These are phyloP conservation scores for Sungouiella thailandica DNA, from an alignment of 805 yeast genomes.

Conservation along the genomic window DNA sequence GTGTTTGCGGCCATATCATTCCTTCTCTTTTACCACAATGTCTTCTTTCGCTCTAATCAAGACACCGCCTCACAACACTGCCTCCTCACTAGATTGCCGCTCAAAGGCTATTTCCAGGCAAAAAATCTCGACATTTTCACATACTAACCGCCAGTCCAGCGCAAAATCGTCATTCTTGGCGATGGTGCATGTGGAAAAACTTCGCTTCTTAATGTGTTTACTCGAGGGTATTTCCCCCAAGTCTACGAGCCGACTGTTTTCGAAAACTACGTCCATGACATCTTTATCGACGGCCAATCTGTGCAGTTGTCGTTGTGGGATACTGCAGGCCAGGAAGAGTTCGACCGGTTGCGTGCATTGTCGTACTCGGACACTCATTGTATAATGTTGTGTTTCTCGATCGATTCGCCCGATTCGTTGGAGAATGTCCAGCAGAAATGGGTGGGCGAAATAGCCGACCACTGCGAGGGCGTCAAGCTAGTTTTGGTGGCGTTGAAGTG, in stretches of 20 bases:
- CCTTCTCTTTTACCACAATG: too few relatives aligned
- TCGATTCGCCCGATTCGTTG: conserved; percentile 29
- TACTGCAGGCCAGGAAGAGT: conserved; percentile 27
- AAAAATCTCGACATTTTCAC: too few relatives aligned
- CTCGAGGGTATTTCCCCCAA: conserved; percentile 28
- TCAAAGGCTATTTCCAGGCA: too few relatives aligned
- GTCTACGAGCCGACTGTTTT: conserved; percentile 54
- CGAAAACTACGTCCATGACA: conserved; percentile 97
- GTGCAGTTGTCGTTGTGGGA: conserved; percentile 49
- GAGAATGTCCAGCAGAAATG: conserved; percentile 34
- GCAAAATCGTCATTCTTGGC: conserved; percentile 28
- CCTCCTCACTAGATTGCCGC: too few relatives aligned
- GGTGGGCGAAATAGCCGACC: conserved; percentile 37
- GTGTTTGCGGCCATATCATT: too few relatives aligned
- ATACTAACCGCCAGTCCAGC: conserved; percentile 19
- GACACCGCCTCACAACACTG: too few relatives aligned
- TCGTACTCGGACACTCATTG: conserved; percentile 36
- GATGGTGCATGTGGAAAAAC: conserved; percentile 31
- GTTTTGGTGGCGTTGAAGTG: conserved; percentile 34
- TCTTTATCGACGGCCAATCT: conserved; percentile 51
- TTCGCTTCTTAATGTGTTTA: conserved; percentile 27
- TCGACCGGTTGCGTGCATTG: conserved; percentile 39
- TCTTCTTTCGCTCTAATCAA: too few relatives aligned
- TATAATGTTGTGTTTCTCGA: conserved; percentile 34
- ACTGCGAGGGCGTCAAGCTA: conserved; percentile 32